Evolutionary conservation across 768 basidiomycete species (phyloP).

Genomic region (Ephemerocybe angulata): DNA sequence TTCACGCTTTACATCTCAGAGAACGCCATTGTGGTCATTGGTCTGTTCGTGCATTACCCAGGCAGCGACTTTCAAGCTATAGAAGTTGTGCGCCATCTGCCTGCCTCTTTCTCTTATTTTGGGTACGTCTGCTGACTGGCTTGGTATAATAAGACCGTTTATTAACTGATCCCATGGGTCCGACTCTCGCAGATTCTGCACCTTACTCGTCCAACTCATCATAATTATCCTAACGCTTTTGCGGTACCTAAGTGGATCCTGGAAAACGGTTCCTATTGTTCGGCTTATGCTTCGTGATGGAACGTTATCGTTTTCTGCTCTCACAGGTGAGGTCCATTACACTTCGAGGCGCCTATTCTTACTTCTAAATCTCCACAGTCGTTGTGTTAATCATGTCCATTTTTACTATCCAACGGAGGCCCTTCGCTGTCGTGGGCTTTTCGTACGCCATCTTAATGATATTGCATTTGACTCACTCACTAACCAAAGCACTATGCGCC

Average conservation of each 20-base stretch:
- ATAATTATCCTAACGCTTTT: conserved; percentile 18
- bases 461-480: neutral
- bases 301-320: conserved; percentile 18
- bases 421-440: conserved; percentile 19
- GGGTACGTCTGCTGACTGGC: conserved; percentile 14
- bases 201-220: conserved; percentile 17
- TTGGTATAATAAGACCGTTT: neutral
- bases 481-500: neutral
- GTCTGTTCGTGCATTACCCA: conserved; percentile 15
- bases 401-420: conserved; percentile 13
- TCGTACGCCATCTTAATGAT: conserved; percentile 16
- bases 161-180: neutral
- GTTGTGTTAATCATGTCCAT: conserved; percentile 16
- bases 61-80: conserved; percentile 10
- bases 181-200: conserved; percentile 13
- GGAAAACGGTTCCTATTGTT: conserved; percentile 20
- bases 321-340: conserved; percentile 22
- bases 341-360: neutral
- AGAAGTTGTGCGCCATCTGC: conserved; percentile 15
- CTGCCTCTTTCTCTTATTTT: conserved; percentile 22
- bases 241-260: conserved; percentile 17
- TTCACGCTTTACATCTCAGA: conserved; percentile 17
- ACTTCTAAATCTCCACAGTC: conserved; percentile 11
- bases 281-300: conserved; percentile 24
- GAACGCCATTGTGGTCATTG: conserved; percentile 15